Conservation (phyloP, 805 yeast genomes). For the Candida chilensis region DNA sequence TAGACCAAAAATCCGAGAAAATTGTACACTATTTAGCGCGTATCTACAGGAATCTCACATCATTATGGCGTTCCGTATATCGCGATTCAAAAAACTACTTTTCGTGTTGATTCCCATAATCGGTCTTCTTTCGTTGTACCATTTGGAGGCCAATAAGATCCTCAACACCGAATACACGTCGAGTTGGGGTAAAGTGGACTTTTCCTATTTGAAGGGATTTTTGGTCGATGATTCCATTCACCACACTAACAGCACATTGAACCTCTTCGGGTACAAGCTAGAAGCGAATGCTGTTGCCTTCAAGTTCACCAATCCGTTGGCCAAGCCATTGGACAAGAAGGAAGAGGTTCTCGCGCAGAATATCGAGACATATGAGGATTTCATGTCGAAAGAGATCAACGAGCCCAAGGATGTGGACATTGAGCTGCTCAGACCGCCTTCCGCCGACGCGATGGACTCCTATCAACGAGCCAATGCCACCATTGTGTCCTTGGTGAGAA, state of each 20-base stretch:
- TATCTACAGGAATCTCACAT: too few relatives aligned
- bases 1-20: too few relatives aligned
- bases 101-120: too few relatives aligned
- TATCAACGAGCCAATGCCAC: conserved; percentile 64
- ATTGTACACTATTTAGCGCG: too few relatives aligned
- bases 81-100: too few relatives aligned
- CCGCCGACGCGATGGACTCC: conserved; percentile 7
- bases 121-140: too few relatives aligned
- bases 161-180: not conserved
- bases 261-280: conserved; percentile 8
- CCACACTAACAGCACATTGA: conserved; percentile 1
- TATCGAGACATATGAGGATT: conserved; percentile 21
- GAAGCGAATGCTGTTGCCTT: conserved; percentile 20
- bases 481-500: conserved; percentile 62
- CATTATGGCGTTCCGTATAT: too few relatives aligned
- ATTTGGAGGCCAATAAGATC: not conserved
- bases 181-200: conserved; percentile 5
- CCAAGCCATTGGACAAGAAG: conserved; percentile 15
- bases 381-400: conserved; percentile 22
- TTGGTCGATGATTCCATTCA: too few relatives aligned
- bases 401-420: conserved; percentile 34
- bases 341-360: conserved; percentile 26
- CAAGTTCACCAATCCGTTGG: conserved; percentile 17
- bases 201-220: conserved; percentile 4
- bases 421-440: conserved; percentile 3